Base-by-base conservation (phyloP, 345 rosid species). In the Pistacia atlantica region DNA sequence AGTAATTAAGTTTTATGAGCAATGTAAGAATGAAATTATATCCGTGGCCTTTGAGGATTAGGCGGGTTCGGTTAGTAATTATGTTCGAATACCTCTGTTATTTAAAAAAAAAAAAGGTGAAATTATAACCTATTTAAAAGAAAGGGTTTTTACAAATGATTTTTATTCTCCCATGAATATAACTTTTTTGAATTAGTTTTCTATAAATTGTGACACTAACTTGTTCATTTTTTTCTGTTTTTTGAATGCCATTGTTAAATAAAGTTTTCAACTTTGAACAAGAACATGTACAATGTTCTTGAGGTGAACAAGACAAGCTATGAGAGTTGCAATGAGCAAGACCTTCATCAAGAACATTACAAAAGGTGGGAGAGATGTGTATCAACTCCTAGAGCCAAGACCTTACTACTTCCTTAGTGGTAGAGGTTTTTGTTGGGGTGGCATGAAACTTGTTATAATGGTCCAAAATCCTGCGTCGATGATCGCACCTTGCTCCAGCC, bases 221-320 rank as follows among this genome's bases (percentile, higher is more conserved):
- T 31, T 31, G 33, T 33, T 6, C 22, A 11, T 56, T 2, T 14
- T 28, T 31, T 38, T 38, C 1, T 8, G 7, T n/a, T 9, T 54
- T 67, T 55, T n/a, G 22, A 25, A 72, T 52, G 35, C 18, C 33
- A 31, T 31, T 68, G 8, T 73, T 54, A 58, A 58, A 28, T 66
- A 22, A 33, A 81, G 85, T 79, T 22, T 87, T 83, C 64, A 51
- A 80, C 65, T 87, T 87, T 54, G 82, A 90, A 90, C 80, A 87
- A 84, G 88, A 65, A 69, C 42, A 54, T 63, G 64, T 83, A 78
- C 87, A 88, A 85, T 76, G 95, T 89, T 18, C 75, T 90, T 67
- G 95, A 89, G 80, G 95, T 90, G 82, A 89, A 89, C 80, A 8
- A 89, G 80, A 90, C 95, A 17, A 83, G 77, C 65, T 90, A 87